Percentiles rank a stretch among this genome's conserved stretches.
These are phyloP conservation scores for Diplodia seriata DNA, from an alignment of 2,329 filamentous ascomycete species.

Conservation along the genomic window DNA sequence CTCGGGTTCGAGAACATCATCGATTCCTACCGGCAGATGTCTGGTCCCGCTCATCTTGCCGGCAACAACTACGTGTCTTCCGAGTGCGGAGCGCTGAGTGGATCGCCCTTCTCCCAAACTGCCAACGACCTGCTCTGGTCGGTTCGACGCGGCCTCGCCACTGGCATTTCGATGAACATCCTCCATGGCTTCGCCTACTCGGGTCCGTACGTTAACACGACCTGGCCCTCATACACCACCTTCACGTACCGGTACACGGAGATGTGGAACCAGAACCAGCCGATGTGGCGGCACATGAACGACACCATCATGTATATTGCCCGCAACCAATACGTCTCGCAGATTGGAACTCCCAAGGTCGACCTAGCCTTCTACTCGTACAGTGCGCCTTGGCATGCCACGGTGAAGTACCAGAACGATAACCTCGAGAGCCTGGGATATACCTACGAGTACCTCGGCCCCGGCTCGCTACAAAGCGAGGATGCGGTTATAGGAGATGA, in stretches of 20 bases:
- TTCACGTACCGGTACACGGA: constrained; percentile 54
- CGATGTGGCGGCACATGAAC: constrained; percentile 51
- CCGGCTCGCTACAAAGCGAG: constrained; percentile 53
- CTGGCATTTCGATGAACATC: constrained; percentile 53
- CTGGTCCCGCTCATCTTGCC: constrained; percentile 44
- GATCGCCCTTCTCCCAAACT: constrained; percentile 40
- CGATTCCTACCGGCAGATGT: constrained; percentile 46
- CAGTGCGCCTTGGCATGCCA: constrained; percentile 34
- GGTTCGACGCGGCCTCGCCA: constrained; percentile 50
- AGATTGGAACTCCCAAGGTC: constrained; percentile 49
- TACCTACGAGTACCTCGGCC: constrained; percentile 55
- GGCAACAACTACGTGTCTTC: constrained; percentile 43
- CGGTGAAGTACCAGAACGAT: constrained; percentile 33
- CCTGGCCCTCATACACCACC: constrained; percentile 57
- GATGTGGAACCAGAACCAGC: constrained; percentile 50
- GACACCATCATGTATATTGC: constrained; percentile 50
- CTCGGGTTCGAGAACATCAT: constrained; percentile 43
- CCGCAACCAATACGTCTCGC: constrained; percentile 49
- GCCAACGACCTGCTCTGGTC: constrained; percentile 44
- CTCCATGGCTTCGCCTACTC: constrained; percentile 55
- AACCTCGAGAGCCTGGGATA: constrained; percentile 41
- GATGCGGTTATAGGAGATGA: constrained; percentile 46
- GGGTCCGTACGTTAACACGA: constrained; percentile 54
- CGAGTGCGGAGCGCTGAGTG: constrained; percentile 42
- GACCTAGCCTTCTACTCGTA: constrained; percentile 53